Base-by-base conservation (phyloP, 305 asterid species). In the Fraxinus baroniana region DNA sequence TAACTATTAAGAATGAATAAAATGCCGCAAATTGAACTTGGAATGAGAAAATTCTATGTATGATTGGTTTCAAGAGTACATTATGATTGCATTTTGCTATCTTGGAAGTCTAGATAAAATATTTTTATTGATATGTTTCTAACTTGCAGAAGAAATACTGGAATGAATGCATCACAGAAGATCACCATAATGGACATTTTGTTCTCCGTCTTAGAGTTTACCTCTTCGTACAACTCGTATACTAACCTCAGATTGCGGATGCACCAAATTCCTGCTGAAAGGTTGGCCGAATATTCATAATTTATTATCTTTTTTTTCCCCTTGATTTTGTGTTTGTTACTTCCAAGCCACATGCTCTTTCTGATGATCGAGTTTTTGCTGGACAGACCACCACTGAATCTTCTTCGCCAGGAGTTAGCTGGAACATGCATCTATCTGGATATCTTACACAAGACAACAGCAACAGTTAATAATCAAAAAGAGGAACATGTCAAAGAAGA, bases 401-500 rank as follows among this genome's bases (percentile, higher is more conserved):
- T 96, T 91, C 98, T 96, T 74, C 99, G 99, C 79, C 99, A 96
- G 87, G 99, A 96, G 87, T 87, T 96, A 84, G 93, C 97, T 84
- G 99, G 98, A 83, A 93, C 99, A 10, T 89, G 93, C 90, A 91
- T 96, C 89, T 96, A 96, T 87, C 87, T 94, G 79, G 98, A 96
- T 88, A 89, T 94, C 86, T 92, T 96, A 84, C 98, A 96, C 81
- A 96, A 94, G 92, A 81, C 98, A 33, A 96, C 98, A 18, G 83
- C 86, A 39, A 83, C 83, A 17, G 83, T 81, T 85, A 86, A 88
- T 81, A 22, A 36, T 78, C 83, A 81, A 46, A 81, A 81, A 44
- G 94, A 84, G 83, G 91, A 86, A 73, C 86, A 80, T 33, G 87
- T 84, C 74, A 81, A 89, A 84, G 97, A 91, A 76, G 94, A 88